Conservation (phyloP, 2,329 filamentous ascomycete genomes). For the Exophiala viscosa region DNA sequence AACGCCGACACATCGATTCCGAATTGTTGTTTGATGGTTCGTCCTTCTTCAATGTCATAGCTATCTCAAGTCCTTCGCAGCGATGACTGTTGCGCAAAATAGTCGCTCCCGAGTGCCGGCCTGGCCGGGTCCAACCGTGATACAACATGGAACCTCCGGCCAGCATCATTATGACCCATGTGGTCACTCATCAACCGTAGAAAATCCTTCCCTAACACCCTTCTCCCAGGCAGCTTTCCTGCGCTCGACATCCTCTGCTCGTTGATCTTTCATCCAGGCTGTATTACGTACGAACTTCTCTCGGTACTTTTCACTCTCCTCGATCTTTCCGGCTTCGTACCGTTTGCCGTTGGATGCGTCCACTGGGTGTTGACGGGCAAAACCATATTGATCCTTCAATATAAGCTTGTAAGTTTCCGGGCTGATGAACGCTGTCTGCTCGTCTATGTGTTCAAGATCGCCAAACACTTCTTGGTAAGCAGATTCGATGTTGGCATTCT, state of each 20-base stretch:
- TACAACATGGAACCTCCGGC: background rate
- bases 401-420: constrained; percentile 74
- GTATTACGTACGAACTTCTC: constrained; percentile 54
- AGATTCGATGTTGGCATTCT: constrained; percentile 61
- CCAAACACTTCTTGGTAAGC: constrained; percentile 55
- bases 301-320: constrained; percentile 47
- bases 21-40: too few species aligned
- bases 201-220: constrained; percentile 24
- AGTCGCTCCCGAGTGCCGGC: too few species aligned
- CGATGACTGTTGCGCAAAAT: too few species aligned
- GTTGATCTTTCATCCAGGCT: constrained; percentile 48
- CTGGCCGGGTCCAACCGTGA: background rate
- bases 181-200: constrained; percentile 24
- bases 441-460: constrained; percentile 60
- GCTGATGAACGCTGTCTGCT: constrained; percentile 68
- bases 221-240: constrained; percentile 26
- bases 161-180: background rate
- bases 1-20: too few species aligned
- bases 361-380: constrained; percentile 33
- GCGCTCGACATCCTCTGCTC: constrained; percentile 47
- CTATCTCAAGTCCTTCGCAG: too few species aligned
- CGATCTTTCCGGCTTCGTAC: constrained; percentile 34
- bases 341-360: constrained; percentile 30
- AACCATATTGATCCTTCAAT: constrained; percentile 70
- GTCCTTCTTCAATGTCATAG: too few species aligned